Evolutionary conservation across 768 basidiomycete species (phyloP).

Genomic region (Nidularia pulvinata): DNA sequence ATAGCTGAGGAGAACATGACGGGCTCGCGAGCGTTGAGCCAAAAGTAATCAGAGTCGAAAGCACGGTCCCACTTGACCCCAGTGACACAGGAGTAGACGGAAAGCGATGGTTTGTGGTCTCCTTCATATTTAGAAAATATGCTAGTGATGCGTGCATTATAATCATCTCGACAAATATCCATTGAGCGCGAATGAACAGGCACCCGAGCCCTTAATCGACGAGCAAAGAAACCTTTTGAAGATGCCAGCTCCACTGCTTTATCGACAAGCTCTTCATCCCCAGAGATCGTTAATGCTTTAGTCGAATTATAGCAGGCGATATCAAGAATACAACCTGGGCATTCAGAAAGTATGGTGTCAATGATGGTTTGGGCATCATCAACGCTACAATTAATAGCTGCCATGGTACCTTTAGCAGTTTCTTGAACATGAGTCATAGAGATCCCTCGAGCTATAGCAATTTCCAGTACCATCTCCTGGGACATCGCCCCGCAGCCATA

Average conservation of each 20-base stretch:
- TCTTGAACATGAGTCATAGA: constrained; percentile 23
- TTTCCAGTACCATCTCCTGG: constrained; percentile 32
- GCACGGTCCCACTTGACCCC: constrained; percentile 13
- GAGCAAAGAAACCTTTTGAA: constrained; percentile 25
- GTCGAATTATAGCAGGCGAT: constrained; percentile 40
- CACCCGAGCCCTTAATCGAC: constrained; percentile 30
- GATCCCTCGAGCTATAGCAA: constrained; percentile 33
- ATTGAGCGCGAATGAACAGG: constrained; percentile 37
- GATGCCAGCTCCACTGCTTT: constrained; percentile 22
- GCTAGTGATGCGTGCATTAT: constrained; percentile 18
- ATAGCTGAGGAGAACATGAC: constrained; percentile 34
- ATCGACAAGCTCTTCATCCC: constrained; percentile 21
- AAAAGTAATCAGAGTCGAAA: constrained; percentile 36
- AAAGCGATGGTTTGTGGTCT: constrained; percentile 15
- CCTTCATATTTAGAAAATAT: constrained; percentile 30
- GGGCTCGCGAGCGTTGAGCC: constrained; percentile 32
- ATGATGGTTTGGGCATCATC: constrained; percentile 22
- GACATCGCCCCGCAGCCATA: constrained; percentile 35
- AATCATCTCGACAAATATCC: constrained; percentile 27
- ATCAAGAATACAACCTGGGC: constrained; percentile 19
- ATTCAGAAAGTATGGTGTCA: constrained; percentile 3
- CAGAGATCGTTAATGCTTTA: constrained; percentile 34
- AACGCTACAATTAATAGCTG: constrained; percentile 32
- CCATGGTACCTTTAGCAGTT: constrained; percentile 35
- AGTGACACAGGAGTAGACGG: constrained; percentile 34